These are phyloP conservation scores for Eutrema japonicum DNA, from an alignment of 345 rosid genomes.

Conservation along the genomic window DNA sequence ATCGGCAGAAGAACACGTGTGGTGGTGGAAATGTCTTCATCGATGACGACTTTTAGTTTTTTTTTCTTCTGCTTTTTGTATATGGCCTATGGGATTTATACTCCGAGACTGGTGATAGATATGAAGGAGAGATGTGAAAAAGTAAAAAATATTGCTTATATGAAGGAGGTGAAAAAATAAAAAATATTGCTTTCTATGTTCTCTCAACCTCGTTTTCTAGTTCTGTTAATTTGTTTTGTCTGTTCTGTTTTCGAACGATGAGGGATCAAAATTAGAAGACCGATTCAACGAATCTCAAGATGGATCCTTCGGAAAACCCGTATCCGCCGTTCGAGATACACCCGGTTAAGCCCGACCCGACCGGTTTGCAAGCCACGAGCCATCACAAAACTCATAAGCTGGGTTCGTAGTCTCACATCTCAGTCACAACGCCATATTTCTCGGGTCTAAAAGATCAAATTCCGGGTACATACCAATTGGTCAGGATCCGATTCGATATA, in stretches of 20 bases:
- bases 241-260: neutral
- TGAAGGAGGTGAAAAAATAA: too few relatives aligned
- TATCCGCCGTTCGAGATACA: slow-evolving; percentile 27
- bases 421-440: slow-evolving; percentile 50
- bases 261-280: slow-evolving; percentile 67
- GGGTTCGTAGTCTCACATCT: slow-evolving; percentile 66
- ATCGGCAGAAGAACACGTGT: too few relatives aligned
- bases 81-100: too few relatives aligned
- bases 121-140: too few relatives aligned
- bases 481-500: slow-evolving; percentile 35
- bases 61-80: too few relatives aligned
- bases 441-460: slow-evolving; percentile 47
- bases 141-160: too few relatives aligned
- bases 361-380: slow-evolving; percentile 46
- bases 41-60: too few relatives aligned
- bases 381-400: slow-evolving; percentile 55
- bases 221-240: neutral
- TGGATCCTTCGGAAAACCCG: slow-evolving; percentile 51
- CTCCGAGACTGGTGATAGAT: too few relatives aligned
- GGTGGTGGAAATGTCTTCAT: too few relatives aligned
- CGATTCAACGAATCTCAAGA: slow-evolving; percentile 53
- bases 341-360: slow-evolving; percentile 23
- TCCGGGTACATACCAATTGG: slow-evolving; percentile 56
- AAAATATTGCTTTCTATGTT: too few relatives aligned
- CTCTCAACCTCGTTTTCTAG: neutral